Percentiles rank a stretch among this genome's conserved stretches.
These are phyloP conservation scores for Solanum corneliomulleri DNA, from an alignment of 257 asterid species.

Conservation along the genomic window DNA sequence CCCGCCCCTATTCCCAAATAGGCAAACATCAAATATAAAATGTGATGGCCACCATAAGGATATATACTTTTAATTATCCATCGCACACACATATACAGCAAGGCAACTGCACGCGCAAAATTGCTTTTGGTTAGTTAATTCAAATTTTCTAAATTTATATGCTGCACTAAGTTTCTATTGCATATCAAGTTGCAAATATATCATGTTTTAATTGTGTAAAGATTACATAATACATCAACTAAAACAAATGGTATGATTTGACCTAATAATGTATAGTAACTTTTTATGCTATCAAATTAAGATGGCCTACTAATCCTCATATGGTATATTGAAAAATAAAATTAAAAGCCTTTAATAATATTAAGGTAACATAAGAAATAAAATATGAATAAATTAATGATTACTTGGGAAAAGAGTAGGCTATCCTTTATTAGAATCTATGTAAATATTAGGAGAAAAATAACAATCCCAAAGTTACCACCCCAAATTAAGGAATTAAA, in stretches of 20 bases:
- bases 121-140: not conserved
- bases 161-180: not conserved
- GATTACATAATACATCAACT: not conserved
- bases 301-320: not conserved
- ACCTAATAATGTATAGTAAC: not conserved
- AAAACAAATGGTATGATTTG: not conserved
- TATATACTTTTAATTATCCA: not conserved
- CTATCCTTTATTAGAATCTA: not conserved
- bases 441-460: not conserved
- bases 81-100: not conserved
- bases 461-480: conserved; percentile 10
- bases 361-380: not conserved
- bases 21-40: not conserved
- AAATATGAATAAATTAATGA: not conserved
- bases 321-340: not conserved
- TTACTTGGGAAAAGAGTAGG: conserved; percentile 2
- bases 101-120: not conserved
- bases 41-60: not conserved
- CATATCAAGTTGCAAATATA: not conserved
- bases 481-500: conserved; percentile 60
- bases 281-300: not conserved
- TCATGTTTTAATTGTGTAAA: not conserved
- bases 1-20: not conserved
- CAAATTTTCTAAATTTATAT: not conserved
- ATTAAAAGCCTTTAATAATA: not conserved